Evolutionary conservation across 768 basidiomycete genomes (phyloP).

Genomic region (Amanita jacksonii): DNA sequence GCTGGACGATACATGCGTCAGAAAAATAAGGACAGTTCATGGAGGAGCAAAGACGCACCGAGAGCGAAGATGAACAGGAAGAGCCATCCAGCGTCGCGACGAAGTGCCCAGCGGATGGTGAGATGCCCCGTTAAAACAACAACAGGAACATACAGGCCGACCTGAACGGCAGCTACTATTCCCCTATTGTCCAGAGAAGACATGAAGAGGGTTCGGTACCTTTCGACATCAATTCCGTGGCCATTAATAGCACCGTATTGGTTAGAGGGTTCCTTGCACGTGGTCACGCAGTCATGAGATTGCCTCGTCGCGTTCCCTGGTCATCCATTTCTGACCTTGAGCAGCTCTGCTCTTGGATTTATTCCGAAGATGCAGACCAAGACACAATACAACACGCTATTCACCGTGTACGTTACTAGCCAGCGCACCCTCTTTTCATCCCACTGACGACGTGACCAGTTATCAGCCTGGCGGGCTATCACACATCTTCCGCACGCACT

Average conservation of each 20-base stretch:
- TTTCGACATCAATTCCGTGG: too few relatives aligned
- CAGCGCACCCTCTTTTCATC: neutral
- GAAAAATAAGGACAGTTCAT: neutral
- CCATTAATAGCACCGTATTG: neutral
- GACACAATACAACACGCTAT: constrained; percentile 50
- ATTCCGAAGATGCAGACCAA: constrained; percentile 48
- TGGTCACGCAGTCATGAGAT: constrained; percentile 38
- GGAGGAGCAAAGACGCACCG: constrained; percentile 30
- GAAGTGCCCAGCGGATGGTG: constrained; percentile 43
- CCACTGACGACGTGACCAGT: constrained; percentile 30
- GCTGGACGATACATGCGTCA: constrained; percentile 25
- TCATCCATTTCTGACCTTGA: constrained; percentile 58
- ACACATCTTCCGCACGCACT: constrained; percentile 75
- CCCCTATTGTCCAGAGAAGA: constrained; percentile 32
- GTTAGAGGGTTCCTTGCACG: neutral
- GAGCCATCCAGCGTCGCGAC: constrained; percentile 58
- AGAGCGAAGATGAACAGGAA: constrained; percentile 52
- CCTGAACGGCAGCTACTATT: constrained; percentile 48
- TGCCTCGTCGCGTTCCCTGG: constrained; percentile 82
- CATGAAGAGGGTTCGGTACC: constrained; percentile 20
- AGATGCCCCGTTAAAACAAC: constrained; percentile 35
- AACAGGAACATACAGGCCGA: constrained; percentile 53
- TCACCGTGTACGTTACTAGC: constrained; percentile 41
- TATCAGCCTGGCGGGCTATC: constrained; percentile 73
- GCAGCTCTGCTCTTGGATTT: constrained; percentile 70